Evolutionary conservation across 805 yeast genomes (phyloP), one percentile per base, ranked within the genome.

Genomic region (Alloascoidea africana): DNA sequence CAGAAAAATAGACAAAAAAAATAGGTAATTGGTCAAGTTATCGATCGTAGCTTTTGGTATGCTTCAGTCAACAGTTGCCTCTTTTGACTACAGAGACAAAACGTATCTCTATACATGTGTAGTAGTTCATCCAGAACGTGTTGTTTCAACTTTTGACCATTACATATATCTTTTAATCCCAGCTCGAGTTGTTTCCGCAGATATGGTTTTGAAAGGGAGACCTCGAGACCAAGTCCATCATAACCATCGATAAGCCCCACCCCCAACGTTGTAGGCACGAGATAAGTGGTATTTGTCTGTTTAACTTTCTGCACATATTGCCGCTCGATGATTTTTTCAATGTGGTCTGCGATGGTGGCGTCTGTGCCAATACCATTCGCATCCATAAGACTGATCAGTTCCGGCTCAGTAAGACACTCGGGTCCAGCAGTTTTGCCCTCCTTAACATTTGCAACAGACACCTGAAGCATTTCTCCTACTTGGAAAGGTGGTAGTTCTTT

Each of bases 301-400:
- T 42, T 57, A 62, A 5, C 46, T 44, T 67, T 74, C 14, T 55
- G 58, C 3, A 83, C 70, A 49, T 87, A 93, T 14, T 74, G 73
- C 38, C 98, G 59, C 6, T 55, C 54, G 18, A 69, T 58, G 33
- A 91, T 75, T 51, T 82, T 87, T 41, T 81, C 86, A 30, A 91
- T 91, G 56, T 91, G 99, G 33, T 91, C 98, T 0, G 97, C 98
- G 56, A 91, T 93, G 0, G 99, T 91, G 1, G 99, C 99, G 61
- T 91, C 99, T 0, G 99, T 91, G 2, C 99, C 99, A 34, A 91
- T 91, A 0, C 97, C 97, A 55, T 91, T 91, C 6, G 76, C 82
- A 60, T 93, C 97, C 99, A 91, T 91, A 35, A 91, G 60, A 5
- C 84, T 78, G 57, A 91, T 85, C 16, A 91, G 64, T 51, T 89